Evolutionary conservation across 2,329 filamentous ascomycete species (phyloP), one percentile per base, ranked within the genome.

Genomic region (Monosporascus sp.): DNA sequence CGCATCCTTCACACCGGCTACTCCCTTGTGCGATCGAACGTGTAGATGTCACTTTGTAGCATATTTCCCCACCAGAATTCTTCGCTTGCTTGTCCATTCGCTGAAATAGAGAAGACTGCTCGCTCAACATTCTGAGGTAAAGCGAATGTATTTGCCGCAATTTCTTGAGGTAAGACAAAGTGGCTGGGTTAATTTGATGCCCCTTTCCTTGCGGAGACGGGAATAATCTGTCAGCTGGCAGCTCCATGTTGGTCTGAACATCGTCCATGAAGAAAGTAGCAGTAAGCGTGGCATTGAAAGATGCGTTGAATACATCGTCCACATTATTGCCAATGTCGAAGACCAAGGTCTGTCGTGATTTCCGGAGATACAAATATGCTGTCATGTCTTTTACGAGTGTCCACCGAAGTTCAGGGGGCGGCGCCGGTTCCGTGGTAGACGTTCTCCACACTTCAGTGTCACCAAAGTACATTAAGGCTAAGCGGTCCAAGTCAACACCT

Each of bases 61-160:
- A 89, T 84, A 63, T 91, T 92, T 50, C 77, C 79, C 83, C 87
- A 93, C 88, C 89, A 93, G 63, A 92, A 92, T 66, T 93, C 89
- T 70, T 93, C 89, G 5, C 75, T 71, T 0, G 79, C 77, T 67
- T 93, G 89, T 0, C 88, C 89, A 58, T 84, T 89, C 17, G 89
- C 87, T 7, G 86, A 83, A 31, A 93, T 76, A 1, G 87, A 83
- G 50, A 92, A 81, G 6, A 90, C 78, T 20, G 88, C 89, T 54
- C 84, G 82, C 45, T 80, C 78, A 26, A 78, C 74, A 60, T 88
- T 86, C 50, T 70, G 74, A 2, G 89, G 88, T 31, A 93, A 72
- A 6, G 55, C 54, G 40, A 89, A 68, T 0, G 72, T 74, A 54
- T 79, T 80, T 0, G 77, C 77, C 1, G 87, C 85, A 53, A 78